These are phyloP conservation scores for Phaeosphaeriaceae sp. DNA, from an alignment of 2,329 filamentous ascomycete species.

Conservation along the genomic window DNA sequence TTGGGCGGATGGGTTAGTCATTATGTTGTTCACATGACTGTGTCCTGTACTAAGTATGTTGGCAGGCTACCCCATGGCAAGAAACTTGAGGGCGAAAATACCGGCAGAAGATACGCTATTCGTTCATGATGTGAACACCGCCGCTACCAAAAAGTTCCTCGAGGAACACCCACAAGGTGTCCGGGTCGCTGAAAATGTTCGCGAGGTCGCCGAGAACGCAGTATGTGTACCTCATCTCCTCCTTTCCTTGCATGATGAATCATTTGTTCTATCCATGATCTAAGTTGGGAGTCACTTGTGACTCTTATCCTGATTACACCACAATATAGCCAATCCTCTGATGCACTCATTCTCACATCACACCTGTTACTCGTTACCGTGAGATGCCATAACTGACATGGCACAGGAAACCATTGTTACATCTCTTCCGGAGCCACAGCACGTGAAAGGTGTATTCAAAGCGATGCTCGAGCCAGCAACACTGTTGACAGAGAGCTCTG, in stretches of 20 bases:
- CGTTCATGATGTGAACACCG: constrained; percentile 69
- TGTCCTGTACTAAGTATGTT: constrained; percentile 15
- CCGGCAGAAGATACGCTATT: constrained; percentile 66
- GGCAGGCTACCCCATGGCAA: constrained; percentile 74
- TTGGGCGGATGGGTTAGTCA: constrained; percentile 57
- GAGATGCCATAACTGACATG: constrained; percentile 24
- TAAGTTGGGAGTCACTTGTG: constrained; percentile 71
- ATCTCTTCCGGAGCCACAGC: constrained; percentile 84
- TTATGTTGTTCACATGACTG: constrained; percentile 26
- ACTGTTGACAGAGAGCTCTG: constrained; percentile 56
- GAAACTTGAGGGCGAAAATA: constrained; percentile 71
- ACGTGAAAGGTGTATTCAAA: constrained; percentile 83
- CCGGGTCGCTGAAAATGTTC: constrained; percentile 62
- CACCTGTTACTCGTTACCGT: constrained; percentile 7
- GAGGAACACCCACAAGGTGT: constrained; percentile 62
- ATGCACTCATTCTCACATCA: constrained; percentile 40
- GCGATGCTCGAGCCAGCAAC: constrained; percentile 70
- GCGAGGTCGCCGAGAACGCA: constrained; percentile 70
- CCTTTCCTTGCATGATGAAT: constrained; percentile 56
- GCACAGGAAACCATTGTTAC: constrained; percentile 82
- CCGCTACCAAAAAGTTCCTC: constrained; percentile 62
- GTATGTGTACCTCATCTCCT: constrained; percentile 56
- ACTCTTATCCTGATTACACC: constrained; percentile 66
- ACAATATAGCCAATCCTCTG: constrained; percentile 78
- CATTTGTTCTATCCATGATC: constrained; percentile 67